A percentile compares a stretch with the other conserved stretches of the same genome.
Conservation (phyloP, 768 basidiomycete species). For the Porpolomopsis calyptriformis region DNA sequence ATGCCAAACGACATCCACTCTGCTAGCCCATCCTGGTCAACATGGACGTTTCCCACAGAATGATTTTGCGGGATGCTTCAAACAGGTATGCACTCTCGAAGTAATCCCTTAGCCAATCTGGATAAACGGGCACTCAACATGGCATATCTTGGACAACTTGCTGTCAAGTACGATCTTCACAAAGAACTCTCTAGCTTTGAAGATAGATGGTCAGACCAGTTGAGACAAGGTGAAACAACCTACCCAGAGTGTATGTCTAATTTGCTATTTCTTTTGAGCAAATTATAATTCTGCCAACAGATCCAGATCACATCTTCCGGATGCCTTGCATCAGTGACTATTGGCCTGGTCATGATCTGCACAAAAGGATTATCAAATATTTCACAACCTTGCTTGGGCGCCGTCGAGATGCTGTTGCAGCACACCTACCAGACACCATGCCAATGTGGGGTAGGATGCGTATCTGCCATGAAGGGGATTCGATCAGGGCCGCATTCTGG, state of each 20-base stretch:
- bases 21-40: conserved; percentile 24
- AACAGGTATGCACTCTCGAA: conserved; percentile 13
- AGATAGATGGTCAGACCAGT: neutral
- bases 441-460: conserved; percentile 18
- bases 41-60: conserved; percentile 29
- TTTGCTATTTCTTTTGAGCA: conserved; percentile 4
- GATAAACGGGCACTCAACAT: conserved; percentile 16
- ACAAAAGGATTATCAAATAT: conserved; percentile 14
- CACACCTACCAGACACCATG: conserved; percentile 12
- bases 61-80: conserved; percentile 22
- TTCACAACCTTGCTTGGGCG: conserved; percentile 9
- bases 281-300: conserved; percentile 7
- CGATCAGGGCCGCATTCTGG: conserved; percentile 9
- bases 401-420: neutral
- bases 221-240: conserved; percentile 3
- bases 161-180: conserved; percentile 16
- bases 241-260: conserved; percentile 1
- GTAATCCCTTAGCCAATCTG: conserved; percentile 20
- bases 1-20: conserved; percentile 20
- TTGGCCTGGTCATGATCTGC: conserved; percentile 5
- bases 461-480: conserved; percentile 18
- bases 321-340: conserved; percentile 6
- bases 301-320: conserved; percentile 11
- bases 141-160: conserved; percentile 20
- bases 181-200: conserved; percentile 8